Conservation (phyloP, 371 early-diverging fungal species). For the Mortierella sp. region DNA sequence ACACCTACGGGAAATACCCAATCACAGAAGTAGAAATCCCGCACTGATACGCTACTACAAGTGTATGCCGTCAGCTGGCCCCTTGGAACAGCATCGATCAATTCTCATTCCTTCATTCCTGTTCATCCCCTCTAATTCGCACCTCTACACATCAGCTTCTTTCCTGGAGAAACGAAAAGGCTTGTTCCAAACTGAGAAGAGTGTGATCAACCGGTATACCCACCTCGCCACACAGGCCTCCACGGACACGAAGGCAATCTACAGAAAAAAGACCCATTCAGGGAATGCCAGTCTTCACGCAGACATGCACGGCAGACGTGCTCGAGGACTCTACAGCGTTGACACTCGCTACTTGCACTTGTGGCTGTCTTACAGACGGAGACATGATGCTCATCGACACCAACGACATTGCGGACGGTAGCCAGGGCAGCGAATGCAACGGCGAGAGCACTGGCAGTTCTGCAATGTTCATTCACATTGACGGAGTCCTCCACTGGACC, state of each 20-base stretch:
- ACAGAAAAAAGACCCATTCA: not conserved
- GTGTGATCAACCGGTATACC: no score
- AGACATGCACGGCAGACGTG: slow-evolving; percentile 26
- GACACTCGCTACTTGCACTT: slow-evolving; percentile 22
- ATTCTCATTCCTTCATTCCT: no score
- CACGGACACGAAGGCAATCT: not conserved
- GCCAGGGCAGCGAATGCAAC: not conserved
- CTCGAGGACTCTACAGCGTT: slow-evolving; percentile 2
- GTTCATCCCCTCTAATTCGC: no score
- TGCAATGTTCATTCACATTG: slow-evolving; percentile 26
- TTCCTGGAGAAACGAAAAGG: no score
- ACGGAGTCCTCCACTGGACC: slow-evolving; percentile 31
- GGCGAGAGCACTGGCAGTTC: not conserved
- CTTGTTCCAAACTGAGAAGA: no score
- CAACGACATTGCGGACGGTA: not conserved
- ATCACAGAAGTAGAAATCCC: no score
- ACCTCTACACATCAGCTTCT: no score
- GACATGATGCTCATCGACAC: slow-evolving; percentile 9
- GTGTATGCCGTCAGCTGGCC: no score
- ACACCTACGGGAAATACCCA: no score
- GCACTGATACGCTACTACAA: no score
- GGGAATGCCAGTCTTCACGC: slow-evolving; percentile 44
- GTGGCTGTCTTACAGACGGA: slow-evolving; percentile 6
- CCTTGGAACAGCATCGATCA: no score
- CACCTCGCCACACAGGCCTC: no score